Evolutionary conservation across 805 yeast genomes (phyloP), one percentile per base, ranked within the genome.

Genomic region (Saccharomyces jurei): DNA sequence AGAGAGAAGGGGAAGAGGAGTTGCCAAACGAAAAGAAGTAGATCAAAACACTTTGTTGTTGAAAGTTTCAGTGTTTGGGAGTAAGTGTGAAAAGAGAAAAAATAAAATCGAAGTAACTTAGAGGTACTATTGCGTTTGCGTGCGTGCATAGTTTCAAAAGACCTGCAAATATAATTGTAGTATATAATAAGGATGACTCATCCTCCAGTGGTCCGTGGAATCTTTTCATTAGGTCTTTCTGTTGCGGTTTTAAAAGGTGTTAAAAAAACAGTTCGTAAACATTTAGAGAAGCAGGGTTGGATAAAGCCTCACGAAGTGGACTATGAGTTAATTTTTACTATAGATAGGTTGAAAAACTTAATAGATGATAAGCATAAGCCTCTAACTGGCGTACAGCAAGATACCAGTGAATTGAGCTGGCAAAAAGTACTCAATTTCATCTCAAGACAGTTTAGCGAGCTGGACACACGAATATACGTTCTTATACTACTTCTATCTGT

Each of bases 191-290:
- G 14, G 13, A 61, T 61, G 64, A 56, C 61, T 22, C 56, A 62
- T 25, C 58, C 58, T 31, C 61, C 64, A 13, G 59, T 60, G 27
- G 41, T 61, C 21, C 60, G 53, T 22, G 52, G 58, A 21, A 36
- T 56, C 6, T 47, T 60, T 21, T 56, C 60, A 6, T 27, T 60
- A 9, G 60, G 64, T 21, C 56, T 55, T 3, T 59, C 64, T 11
- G 26, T 56, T 48, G 60, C 59, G 8, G 30, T 62, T 28, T 44
- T 58, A 14, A 60, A 53, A 46, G 59, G 63, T 21, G 41, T 63
- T 1, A 36, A 56, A 28, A 52, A 51, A 22, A 11, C 56, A n/a
- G 14, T 58, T 25, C 50, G 53, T 14, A 41, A 50, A 17, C 46
- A 54, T 41, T 46, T 60, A 8, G 44, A 36, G 17, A 36, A 9